These are phyloP conservation scores for Filobasidium floriforme DNA, from an alignment of 768 basidiomycete species.

Conservation along the genomic window DNA sequence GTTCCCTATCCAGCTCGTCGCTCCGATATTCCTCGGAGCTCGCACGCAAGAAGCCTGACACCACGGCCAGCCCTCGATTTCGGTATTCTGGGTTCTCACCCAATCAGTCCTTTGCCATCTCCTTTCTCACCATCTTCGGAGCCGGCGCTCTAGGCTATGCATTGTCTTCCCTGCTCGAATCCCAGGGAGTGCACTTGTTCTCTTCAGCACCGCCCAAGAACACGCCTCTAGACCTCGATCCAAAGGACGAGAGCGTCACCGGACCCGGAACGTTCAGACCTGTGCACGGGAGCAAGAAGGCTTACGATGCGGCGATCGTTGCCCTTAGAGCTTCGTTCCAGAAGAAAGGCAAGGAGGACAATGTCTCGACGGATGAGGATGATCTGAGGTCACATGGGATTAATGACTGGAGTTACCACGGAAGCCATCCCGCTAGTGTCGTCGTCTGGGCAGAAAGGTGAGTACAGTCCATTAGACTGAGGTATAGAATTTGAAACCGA, in stretches of 20 bases:
- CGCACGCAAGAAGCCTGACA: neutral
- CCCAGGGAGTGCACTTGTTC: neutral
- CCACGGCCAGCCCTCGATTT: neutral
- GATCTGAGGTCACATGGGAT: conserved; percentile 39
- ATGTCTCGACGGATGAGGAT: conserved; percentile 30
- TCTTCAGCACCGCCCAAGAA: neutral
- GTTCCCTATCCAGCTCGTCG: neutral
- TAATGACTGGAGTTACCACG: conserved; percentile 43
- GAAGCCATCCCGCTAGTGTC: conserved; percentile 36
- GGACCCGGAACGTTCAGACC: conserved; percentile 24
- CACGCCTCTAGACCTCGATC: neutral
- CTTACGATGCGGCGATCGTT: conserved; percentile 31
- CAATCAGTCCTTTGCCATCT: neutral
- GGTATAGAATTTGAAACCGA: neutral
- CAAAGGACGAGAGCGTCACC: neutral
- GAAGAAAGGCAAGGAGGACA: conserved; percentile 27
- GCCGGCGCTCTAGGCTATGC: conserved; percentile 9
- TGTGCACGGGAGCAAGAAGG: conserved; percentile 20
- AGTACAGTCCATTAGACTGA: neutral
- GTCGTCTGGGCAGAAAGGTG: conserved; percentile 40
- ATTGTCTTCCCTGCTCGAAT: conserved; percentile 6
- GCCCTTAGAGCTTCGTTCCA: conserved; percentile 26
- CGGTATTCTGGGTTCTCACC: conserved; percentile 3
- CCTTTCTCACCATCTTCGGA: conserved; percentile 12
- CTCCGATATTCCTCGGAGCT: neutral